phyloP scores from a whole-genome alignment of 2,329 filamentous ascomycete genomes.

The Calonectria pseudoturangicola region DNA sequence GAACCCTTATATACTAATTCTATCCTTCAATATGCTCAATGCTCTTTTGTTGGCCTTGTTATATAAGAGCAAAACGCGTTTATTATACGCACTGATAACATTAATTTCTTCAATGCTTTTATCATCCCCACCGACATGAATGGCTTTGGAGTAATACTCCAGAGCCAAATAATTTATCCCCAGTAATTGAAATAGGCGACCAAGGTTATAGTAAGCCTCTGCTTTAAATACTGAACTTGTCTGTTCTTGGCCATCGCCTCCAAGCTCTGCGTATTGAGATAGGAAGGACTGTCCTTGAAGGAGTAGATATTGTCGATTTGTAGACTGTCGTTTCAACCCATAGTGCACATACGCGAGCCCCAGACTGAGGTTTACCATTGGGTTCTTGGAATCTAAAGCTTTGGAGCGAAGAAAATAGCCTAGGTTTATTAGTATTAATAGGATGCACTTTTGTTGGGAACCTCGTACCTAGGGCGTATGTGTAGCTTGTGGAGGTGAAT shows the following conservation, averaged over 20 bases:
- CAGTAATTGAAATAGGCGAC: constrained; percentile 61
- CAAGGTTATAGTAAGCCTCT: constrained; percentile 63
- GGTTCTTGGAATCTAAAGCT: constrained; percentile 84
- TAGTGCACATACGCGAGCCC: constrained; percentile 92
- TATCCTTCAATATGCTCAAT: not conserved
- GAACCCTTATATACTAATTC: not conserved
- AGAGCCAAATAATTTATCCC: constrained; percentile 74
- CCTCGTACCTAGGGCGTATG: constrained; percentile 83
- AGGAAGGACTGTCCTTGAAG: constrained; percentile 90
- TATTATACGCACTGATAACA: constrained; percentile 58
- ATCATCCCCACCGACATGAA: constrained; percentile 37
- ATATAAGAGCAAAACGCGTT: constrained; percentile 56
- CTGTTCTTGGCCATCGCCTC: constrained; percentile 1
- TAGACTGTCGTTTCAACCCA: constrained; percentile 89
- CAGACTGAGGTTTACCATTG: constrained; percentile 86
- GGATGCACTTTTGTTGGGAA: not conserved
- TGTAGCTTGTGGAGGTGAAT: constrained; percentile 88
- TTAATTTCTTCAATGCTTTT: constrained; percentile 51
- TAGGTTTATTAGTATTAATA: constrained; percentile 52
- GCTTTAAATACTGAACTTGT: constrained; percentile 45
- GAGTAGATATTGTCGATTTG: constrained; percentile 92
- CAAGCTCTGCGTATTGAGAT: constrained; percentile 60
- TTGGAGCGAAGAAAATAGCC: constrained; percentile 89
- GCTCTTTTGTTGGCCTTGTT: constrained; percentile 56
- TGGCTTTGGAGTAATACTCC: constrained; percentile 77